Percentiles rank a stretch among this genome's conserved stretches.
Evolutionary conservation across 345 rosid genomes (phyloP).

Genomic region (Odontarrhena argentea): DNA sequence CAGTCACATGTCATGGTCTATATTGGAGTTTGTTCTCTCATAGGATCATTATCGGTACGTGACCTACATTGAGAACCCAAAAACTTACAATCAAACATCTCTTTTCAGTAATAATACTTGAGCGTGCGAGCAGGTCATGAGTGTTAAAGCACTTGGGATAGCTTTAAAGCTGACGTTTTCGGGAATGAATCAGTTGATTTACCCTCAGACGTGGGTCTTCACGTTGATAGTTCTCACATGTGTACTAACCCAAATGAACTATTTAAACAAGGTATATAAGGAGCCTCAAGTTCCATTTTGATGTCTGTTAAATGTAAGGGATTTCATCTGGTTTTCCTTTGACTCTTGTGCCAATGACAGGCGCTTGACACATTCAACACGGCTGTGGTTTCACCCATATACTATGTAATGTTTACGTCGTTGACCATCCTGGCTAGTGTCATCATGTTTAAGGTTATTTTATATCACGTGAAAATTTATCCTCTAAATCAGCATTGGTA

Average conservation of each 20-base stretch:
- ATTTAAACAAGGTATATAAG: slow-evolving; percentile 60
- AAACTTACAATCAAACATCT: background rate
- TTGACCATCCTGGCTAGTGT: slow-evolving; percentile 76
- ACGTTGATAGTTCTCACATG: slow-evolving; percentile 56
- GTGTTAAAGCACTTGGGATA: slow-evolving; percentile 73
- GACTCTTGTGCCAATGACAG: slow-evolving; percentile 43
- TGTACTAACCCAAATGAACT: slow-evolving; percentile 70
- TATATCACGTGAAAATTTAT: background rate
- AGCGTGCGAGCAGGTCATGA: slow-evolving; percentile 55
- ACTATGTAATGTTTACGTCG: slow-evolving; percentile 81
- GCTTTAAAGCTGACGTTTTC: slow-evolving; percentile 66
- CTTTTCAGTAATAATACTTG: background rate
- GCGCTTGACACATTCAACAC: slow-evolving; percentile 90
- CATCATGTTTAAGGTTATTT: slow-evolving; percentile 79
- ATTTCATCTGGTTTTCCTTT: slow-evolving; percentile 23
- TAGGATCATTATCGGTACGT: slow-evolving; percentile 89
- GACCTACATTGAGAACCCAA: background rate
- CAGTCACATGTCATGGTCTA: slow-evolving; percentile 92
- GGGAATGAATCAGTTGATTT: slow-evolving; percentile 65
- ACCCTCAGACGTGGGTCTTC: slow-evolving; percentile 70
- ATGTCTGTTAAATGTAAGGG: background rate
- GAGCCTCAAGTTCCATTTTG: background rate
- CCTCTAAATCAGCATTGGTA: background rate
- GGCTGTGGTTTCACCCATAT: slow-evolving; percentile 84
- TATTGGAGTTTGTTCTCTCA: slow-evolving; percentile 86